Base-by-base conservation (phyloP, 129 eudicot species). In the carrot (Daucus carota) region DNA sequence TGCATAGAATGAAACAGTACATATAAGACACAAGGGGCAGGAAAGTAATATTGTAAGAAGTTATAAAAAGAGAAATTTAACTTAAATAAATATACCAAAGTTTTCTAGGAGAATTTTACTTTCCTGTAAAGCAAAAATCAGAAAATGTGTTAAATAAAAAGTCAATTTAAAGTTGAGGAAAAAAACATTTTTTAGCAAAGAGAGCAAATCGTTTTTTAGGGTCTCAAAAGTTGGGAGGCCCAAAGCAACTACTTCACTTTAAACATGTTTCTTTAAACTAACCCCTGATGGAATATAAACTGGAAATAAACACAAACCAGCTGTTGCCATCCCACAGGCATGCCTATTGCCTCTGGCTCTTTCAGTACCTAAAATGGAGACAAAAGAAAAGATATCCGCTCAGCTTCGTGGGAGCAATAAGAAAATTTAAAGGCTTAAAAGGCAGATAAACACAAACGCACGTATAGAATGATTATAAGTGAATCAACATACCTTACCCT, bases 241-340 rank as follows among this genome's bases (percentile, higher is more conserved):
- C 18, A 47, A 47, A 47, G 57, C 22, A 47, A 47, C 18, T 47
- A n/a, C 8, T 16, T 17, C 5, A 47, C n/a, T 17, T 22, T 6
- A 16, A 47, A 4, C 5, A 47, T 47, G 57, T 18, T 47, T 47
- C 16, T 4, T 46, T 47, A 10, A 44, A 46, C 57, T 18, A 47
- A 47, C 57, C 59, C 59, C 26, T 50, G 10, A 3, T 50, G 20
- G 10, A 50, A 50, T 20, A 26, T 50, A 38, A 52, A 36, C 41
- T 57, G n/a, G 29, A 71, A 14, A 40, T 22, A 24, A 54, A 50
- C 63, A 71, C 80, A 62, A 45, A 72, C 85, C 78, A 81, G 77
- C 15, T 71, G 78, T 71, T 81, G 81, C 81, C 81, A 81, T 67
- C 81, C 50, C 32, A 24, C 73, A 45, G 77, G 70, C 46, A 77